phyloP scores from a whole-genome alignment of 2,329 filamentous ascomycete species.

The Endothia cerciana region DNA sequence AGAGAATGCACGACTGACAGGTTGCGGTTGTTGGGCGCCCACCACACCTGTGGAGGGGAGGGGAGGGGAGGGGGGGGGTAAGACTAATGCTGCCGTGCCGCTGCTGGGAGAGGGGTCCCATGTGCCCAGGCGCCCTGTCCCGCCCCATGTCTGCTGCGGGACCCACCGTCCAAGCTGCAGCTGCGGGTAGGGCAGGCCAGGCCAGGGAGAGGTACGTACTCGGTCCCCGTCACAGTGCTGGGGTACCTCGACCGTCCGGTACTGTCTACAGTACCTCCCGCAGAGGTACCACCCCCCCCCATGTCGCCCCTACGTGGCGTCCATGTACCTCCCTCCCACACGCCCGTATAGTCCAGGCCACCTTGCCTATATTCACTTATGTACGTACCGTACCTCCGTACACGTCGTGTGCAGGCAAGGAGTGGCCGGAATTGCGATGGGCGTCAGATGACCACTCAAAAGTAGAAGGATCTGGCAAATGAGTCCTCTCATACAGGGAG shows the following conservation, averaged over 20 bases:
- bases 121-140: constrained; percentile 1
- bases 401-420: not conserved
- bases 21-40: not conserved
- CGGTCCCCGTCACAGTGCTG: too few relatives aligned
- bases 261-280: not conserved
- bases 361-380: not conserved
- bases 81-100: constrained; percentile 4
- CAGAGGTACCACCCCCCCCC: not conserved
- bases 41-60: too few relatives aligned
- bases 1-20: constrained; percentile 1
- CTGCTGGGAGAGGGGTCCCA: constrained; percentile 3
- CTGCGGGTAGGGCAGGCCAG: constrained; percentile 5
- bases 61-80: not conserved
- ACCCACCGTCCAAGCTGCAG: constrained; percentile 3
- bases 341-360: not conserved
- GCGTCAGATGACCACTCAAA: not conserved
- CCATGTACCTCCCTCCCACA: not conserved
- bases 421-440: constrained; percentile 17
- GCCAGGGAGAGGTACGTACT: not conserved
- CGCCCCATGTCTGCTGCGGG: constrained; percentile 4
- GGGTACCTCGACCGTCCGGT: too few relatives aligned
- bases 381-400: not conserved
- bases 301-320: not conserved
- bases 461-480: constrained; percentile 2
- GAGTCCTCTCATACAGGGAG: not conserved